Percentiles rank a stretch among this genome's conserved stretches.
phyloP scores from a whole-genome alignment of 129 eudicot species.

The Apium graveolens region DNA sequence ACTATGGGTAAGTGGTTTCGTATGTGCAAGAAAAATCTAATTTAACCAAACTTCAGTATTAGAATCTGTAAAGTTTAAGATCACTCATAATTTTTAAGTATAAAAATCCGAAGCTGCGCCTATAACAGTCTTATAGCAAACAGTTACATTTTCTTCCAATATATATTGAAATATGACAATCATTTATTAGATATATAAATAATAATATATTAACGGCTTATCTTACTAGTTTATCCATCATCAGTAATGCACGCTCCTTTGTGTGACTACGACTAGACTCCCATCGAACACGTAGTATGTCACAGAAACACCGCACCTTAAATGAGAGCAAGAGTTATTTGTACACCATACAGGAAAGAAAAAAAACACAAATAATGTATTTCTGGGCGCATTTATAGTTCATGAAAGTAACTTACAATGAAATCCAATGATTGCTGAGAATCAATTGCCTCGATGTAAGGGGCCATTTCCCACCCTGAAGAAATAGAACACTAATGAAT shows the following conservation, averaged over 20 bases:
- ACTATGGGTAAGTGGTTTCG: neutral
- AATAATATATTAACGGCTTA: neutral
- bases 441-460: constrained; percentile 85
- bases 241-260: constrained; percentile 79
- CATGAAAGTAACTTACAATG: constrained; percentile 33
- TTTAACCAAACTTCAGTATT: neutral
- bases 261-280: constrained; percentile 86
- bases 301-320: constrained; percentile 46
- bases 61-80: neutral
- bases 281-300: constrained; percentile 85
- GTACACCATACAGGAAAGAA: neutral
- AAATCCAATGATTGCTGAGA: constrained; percentile 63
- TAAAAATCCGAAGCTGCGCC: neutral
- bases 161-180: neutral
- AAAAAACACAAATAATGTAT: neutral
- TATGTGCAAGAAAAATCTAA: neutral
- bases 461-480: constrained; percentile 87
- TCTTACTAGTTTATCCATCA: constrained; percentile 78
- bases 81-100: neutral
- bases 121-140: neutral
- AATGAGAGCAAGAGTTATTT: neutral
- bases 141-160: neutral
- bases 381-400: neutral
- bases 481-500: neutral
- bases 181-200: neutral